Conservation (phyloP, 352 stramenopile genomes). For the Phytophthora syringae region DNA sequence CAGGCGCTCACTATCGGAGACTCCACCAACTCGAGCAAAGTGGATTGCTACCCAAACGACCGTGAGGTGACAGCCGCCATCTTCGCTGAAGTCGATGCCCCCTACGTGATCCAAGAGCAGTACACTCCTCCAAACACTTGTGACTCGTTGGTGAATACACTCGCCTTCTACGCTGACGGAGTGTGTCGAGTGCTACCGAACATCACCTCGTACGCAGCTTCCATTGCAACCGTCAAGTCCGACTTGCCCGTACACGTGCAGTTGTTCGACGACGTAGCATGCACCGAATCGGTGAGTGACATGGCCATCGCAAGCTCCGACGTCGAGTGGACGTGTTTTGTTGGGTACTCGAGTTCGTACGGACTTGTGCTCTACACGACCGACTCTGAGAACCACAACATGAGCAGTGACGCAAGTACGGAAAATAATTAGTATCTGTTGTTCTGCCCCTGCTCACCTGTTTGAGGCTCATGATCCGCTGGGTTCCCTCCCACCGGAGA, state of each 20-base stretch:
- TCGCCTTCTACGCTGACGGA: conserved; percentile 29
- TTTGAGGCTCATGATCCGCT: too few relatives aligned
- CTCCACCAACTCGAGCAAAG: conserved; percentile 14
- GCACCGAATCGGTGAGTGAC: conserved; percentile 12
- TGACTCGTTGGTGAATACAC: conserved; percentile 14
- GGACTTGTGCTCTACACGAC: conserved; percentile 28
- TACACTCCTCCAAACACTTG: conserved; percentile 25
- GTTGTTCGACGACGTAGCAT: conserved; percentile 19
- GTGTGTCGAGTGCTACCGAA: conserved; percentile 23
- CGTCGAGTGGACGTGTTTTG: conserved; percentile 24
- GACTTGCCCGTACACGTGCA: conserved; percentile 24
- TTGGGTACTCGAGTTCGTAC: conserved; percentile 20
- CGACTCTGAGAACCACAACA: conserved; percentile 11
- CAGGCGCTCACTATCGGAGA: neutral
- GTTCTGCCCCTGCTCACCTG: too few relatives aligned
- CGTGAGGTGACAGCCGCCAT: conserved; percentile 12
- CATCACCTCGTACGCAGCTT: conserved; percentile 14
- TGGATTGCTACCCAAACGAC: conserved; percentile 28
- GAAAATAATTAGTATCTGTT: too few relatives aligned
- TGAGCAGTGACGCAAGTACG: conserved; percentile 1
- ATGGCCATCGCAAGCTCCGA: conserved; percentile 12
- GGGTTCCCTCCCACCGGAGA: too few relatives aligned
- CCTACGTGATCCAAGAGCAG: conserved; percentile 27
- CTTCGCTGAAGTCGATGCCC: conserved; percentile 21
- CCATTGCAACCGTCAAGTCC: conserved; percentile 7